Conservation (phyloP, 1,284 basidiomycete species). For the Trichosporon coremiiforme region DNA sequence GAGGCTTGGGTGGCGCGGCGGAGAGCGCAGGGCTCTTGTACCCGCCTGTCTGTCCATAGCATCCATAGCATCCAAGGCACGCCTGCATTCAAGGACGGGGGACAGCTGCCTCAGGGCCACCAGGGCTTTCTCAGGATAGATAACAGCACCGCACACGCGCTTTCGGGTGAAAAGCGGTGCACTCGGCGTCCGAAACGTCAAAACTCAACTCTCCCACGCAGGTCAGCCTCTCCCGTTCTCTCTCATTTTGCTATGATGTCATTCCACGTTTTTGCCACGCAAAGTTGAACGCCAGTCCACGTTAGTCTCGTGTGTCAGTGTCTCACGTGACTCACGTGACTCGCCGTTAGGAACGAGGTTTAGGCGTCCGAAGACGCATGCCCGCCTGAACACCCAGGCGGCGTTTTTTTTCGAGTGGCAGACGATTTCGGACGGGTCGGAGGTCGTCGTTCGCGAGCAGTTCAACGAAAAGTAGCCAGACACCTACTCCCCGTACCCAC, state of each 20-base stretch:
- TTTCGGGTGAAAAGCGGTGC: not conserved
- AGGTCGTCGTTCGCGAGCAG: not conserved
- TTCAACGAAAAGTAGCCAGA: not conserved
- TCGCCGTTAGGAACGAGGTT: not conserved
- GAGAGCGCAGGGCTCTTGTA: too few relatives aligned
- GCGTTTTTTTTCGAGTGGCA: slow-evolving; percentile 24
- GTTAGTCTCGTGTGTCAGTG: too few relatives aligned
- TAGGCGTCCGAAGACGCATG: not conserved
- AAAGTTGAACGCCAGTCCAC: too few relatives aligned
- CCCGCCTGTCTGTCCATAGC: not conserved
- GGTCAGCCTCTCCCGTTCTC: not conserved
- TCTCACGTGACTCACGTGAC: not conserved
- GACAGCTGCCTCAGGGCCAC: too few relatives aligned
- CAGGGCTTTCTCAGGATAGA: not conserved
- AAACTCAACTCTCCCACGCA: not conserved
- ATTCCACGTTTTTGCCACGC: not conserved
- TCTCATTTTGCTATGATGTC: not conserved
- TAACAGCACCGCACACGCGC: not conserved
- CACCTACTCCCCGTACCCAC: not conserved
- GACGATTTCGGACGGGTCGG: slow-evolving; percentile 18
- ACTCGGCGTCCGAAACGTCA: not conserved
- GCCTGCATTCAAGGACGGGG: not conserved
- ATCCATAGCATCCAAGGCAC: too few relatives aligned
- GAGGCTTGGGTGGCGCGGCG: too few relatives aligned
- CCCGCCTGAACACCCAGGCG: not conserved